Percentiles rank a stretch among this genome's conserved stretches.
Evolutionary conservation across 192 early-diverging fungal genomes (phyloP).

Genomic region (Coemansia erecta): DNA sequence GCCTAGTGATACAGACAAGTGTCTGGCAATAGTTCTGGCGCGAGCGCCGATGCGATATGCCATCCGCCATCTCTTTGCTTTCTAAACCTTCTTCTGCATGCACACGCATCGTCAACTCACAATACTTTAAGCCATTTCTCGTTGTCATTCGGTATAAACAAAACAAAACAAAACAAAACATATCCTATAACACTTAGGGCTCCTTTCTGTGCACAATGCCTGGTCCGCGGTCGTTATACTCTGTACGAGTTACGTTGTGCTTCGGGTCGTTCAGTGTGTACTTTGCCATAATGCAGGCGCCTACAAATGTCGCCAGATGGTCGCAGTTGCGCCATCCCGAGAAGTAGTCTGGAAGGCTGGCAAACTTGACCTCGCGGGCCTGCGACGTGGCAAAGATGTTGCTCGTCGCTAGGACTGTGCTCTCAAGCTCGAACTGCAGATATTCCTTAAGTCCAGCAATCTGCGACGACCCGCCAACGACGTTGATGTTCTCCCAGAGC

Average conservation of each 20-base stretch:
- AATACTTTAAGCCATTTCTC: background rate
- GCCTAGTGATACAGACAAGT: slow-evolving; percentile 12
- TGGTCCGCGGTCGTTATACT: slow-evolving; percentile 92
- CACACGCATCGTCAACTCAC: background rate
- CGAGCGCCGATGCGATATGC: background rate
- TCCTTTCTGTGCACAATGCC: slow-evolving; percentile 69
- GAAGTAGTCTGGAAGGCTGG: slow-evolving; percentile 86
- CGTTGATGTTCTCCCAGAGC: slow-evolving; percentile 81
- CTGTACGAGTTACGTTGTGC: slow-evolving; percentile 72
- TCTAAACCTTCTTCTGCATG: background rate
- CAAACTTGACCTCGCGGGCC: slow-evolving; percentile 76
- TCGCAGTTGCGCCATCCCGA: slow-evolving; percentile 66
- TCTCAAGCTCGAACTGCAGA: slow-evolving; percentile 70
- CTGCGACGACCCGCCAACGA: slow-evolving; percentile 78
- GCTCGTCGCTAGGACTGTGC: slow-evolving; percentile 63
- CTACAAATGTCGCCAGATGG: slow-evolving; percentile 73
- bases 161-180: background rate
- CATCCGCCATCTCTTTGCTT: background rate
- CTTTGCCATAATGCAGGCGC: slow-evolving; percentile 85
- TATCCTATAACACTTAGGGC: slow-evolving; percentile 14
- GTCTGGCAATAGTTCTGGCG: background rate
- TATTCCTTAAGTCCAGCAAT: slow-evolving; percentile 51
- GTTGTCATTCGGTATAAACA: too few relatives aligned
- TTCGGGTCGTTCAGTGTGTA: slow-evolving; percentile 68
- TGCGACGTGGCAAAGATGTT: slow-evolving; percentile 88